These are phyloP conservation scores for Hymenoscyphus infarciens DNA, from an alignment of 2,329 filamentous ascomycete genomes.

Conservation along the genomic window DNA sequence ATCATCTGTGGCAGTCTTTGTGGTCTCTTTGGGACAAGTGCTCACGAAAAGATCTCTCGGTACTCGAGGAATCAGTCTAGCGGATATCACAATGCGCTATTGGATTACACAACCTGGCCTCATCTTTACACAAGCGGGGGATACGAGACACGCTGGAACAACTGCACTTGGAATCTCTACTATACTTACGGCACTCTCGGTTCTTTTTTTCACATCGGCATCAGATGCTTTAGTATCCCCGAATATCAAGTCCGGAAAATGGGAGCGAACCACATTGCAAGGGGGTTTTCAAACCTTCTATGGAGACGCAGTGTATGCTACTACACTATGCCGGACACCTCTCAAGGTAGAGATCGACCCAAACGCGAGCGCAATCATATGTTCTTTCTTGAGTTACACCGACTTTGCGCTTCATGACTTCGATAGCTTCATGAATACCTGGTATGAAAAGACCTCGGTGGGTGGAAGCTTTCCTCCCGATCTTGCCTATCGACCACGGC, in stretches of 20 bases:
- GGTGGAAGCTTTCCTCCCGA: constrained; percentile 30
- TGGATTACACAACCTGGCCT: constrained; percentile 74
- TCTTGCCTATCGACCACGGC: constrained; percentile 47
- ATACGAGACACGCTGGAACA: constrained; percentile 58
- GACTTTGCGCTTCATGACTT: constrained; percentile 60
- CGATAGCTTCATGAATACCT: constrained; percentile 54
- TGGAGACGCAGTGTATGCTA: no score
- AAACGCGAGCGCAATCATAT: no score
- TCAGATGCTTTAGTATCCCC: constrained; percentile 73
- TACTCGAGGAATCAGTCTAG: constrained; percentile 64
- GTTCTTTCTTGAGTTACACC: constrained; percentile 24
- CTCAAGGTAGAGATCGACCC: no score
- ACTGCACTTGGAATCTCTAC: constrained; percentile 63
- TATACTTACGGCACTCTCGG: constrained; percentile 59
- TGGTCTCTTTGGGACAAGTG: constrained; percentile 71
- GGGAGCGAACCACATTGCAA: no score
- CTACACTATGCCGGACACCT: no score
- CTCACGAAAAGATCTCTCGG: constrained; percentile 66
- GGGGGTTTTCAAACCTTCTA: no score
- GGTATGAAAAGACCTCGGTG: constrained; percentile 37
- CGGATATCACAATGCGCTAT: constrained; percentile 73
- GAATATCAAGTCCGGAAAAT: constrained; percentile 52
- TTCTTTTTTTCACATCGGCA: constrained; percentile 72
- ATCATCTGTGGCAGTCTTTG: constrained; percentile 73
- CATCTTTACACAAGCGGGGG: constrained; percentile 65